These are phyloP conservation scores for Fraxinus sp. DNA, from an alignment of 305 asterid species.

Conservation along the genomic window DNA sequence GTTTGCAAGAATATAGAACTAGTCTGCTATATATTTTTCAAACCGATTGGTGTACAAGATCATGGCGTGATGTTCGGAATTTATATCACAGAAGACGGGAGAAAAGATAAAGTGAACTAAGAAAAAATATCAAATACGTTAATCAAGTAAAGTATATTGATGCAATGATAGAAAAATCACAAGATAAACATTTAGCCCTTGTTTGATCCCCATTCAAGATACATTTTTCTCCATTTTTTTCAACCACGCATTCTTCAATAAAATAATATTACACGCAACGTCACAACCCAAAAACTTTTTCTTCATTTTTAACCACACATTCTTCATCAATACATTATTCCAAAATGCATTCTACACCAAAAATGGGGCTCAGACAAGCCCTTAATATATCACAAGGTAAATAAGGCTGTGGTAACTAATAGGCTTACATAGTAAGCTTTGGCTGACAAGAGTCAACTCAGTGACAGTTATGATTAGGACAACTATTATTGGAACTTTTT, in stretches of 20 bases:
- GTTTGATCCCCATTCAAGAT: too few relatives aligned
- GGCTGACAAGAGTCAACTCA: not conserved
- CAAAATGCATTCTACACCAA: too few relatives aligned
- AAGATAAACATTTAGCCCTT: not conserved
- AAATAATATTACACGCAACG: too few relatives aligned
- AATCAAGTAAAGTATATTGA: not conserved
- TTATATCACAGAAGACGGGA: not conserved
- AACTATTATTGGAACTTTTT: too few relatives aligned
- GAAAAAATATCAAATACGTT: not conserved
- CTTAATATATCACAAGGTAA: not conserved
- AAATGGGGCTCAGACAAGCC: too few relatives aligned
- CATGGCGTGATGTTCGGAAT: not conserved
- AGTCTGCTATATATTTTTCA: not conserved
- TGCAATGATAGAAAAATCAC: slow-evolving; percentile 7
- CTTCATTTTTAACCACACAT: too few relatives aligned
- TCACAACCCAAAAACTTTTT: too few relatives aligned
- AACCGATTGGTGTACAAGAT: not conserved
- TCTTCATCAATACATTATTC: too few relatives aligned
- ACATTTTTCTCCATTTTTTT: too few relatives aligned
- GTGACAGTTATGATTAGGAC: not conserved
- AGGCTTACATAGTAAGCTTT: not conserved
- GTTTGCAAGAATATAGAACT: not conserved
- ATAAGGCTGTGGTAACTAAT: not conserved
- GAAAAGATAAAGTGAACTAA: not conserved
- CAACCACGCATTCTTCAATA: too few relatives aligned